Evolutionary conservation across 306 rosid genomes (phyloP).

Genomic region (Vigna reflexopilosa): DNA sequence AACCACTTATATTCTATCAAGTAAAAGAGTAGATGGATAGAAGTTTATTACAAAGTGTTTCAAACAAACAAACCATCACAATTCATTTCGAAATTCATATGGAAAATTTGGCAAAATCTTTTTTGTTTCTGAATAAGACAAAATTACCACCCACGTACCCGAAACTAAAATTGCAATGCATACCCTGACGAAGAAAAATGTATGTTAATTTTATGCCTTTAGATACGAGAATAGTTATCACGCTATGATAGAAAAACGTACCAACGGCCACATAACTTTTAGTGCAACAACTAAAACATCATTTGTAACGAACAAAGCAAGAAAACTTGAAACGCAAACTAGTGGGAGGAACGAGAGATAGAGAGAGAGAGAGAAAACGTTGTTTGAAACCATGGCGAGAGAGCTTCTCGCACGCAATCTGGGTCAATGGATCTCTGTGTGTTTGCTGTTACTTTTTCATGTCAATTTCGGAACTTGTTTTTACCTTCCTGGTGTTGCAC

Average conservation of each 20-base stretch:
- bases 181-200: not conserved
- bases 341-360: constrained; percentile 15
- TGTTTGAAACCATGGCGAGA: constrained; percentile 64
- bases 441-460: constrained; percentile 48
- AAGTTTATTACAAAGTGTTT: no score
- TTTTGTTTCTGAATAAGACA: no score
- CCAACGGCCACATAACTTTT: not conserved
- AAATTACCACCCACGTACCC: no score
- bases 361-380: constrained; percentile 42
- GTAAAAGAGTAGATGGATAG: no score
- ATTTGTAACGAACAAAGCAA: constrained; percentile 20
- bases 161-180: no score
- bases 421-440: constrained; percentile 61
- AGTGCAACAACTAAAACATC: constrained; percentile 16
- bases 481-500: constrained; percentile 94
- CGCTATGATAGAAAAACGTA: not conserved
- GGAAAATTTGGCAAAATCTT: no score
- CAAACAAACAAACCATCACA: no score
- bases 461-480: constrained; percentile 57
- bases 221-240: not conserved
- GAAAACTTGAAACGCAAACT: constrained; percentile 20
- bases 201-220: not conserved
- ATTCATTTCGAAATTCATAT: no score
- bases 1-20: no score
- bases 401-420: constrained; percentile 59